Conservation (phyloP, 805 yeast species). For the Suhomyces sp. region DNA sequence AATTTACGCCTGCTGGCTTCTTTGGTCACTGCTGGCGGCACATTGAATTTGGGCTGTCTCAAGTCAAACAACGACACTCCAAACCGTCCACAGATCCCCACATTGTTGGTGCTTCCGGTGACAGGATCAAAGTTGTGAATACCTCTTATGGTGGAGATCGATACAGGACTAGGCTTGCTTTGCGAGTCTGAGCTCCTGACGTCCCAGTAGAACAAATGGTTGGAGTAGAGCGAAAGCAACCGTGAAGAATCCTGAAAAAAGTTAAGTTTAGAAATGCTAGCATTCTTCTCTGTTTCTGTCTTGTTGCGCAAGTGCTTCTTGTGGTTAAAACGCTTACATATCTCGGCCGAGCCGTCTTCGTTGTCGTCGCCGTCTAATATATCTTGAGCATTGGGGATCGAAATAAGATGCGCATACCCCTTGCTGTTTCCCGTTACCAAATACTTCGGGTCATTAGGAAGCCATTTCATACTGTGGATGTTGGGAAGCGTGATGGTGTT, state of each 20-base stretch:
- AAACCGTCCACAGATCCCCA: conserved; percentile 65
- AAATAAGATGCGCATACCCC: conserved; percentile 70
- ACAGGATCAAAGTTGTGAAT: conserved; percentile 50
- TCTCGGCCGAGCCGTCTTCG: conserved; percentile 58
- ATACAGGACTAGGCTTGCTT: conserved; percentile 46
- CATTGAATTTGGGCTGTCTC: conserved; percentile 45
- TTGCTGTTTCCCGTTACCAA: conserved; percentile 72
- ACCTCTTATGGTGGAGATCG: conserved; percentile 52
- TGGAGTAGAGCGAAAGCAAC: conserved; percentile 62
- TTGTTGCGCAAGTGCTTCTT: conserved; percentile 51
- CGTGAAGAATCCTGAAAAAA: conserved; percentile 36
- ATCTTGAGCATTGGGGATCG: conserved; percentile 52
- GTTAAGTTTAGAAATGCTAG: conserved; percentile 27
- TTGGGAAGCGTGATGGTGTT: conserved; percentile 59
- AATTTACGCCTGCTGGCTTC: conserved; percentile 16
- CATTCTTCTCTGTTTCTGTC: conserved; percentile 21
- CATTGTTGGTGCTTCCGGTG: conserved; percentile 13
- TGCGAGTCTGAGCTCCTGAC: conserved; percentile 49
- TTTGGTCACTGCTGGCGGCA: conserved; percentile 22
- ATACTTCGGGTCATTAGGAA: conserved; percentile 37
- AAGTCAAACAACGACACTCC: conserved; percentile 77
- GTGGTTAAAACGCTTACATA: conserved; percentile 77
- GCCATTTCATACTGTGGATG: conserved; percentile 54
- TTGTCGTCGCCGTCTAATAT: conserved; percentile 23
- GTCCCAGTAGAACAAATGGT: conserved; percentile 77